Evolutionary conservation across 805 yeast genomes (phyloP).

Genomic region (Candida ponderosae): DNA sequence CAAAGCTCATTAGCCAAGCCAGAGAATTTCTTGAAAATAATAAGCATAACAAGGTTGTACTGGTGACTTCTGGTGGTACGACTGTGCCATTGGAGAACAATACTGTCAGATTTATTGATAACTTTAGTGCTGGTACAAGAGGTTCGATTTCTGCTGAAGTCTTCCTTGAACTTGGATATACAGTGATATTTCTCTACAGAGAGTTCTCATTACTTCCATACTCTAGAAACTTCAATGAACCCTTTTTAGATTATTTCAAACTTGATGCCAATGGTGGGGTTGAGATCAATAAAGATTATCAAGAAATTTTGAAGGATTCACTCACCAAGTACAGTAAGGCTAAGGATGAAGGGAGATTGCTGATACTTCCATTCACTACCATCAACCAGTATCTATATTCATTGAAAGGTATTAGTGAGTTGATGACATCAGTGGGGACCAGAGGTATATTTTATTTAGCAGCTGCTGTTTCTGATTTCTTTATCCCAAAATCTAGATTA

Average conservation of each 20-base stretch:
- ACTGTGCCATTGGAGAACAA: conserved; percentile 96
- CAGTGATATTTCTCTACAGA: conserved; percentile 87
- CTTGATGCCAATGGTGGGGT: conserved; percentile 41
- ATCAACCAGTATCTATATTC: conserved; percentile 92
- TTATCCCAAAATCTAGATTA: conserved; percentile 74
- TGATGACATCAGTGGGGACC: conserved; percentile 45
- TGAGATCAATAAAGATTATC: conserved; percentile 53
- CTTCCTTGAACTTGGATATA: conserved; percentile 77
- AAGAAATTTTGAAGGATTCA: conserved; percentile 51
- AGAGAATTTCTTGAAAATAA: conserved; percentile 56
- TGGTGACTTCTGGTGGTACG: conserved; percentile 96
- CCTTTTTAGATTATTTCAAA: conserved; percentile 79
- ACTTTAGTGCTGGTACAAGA: conserved; percentile 95
- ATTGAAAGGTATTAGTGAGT: conserved; percentile 55
- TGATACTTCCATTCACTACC: conserved; percentile 84
- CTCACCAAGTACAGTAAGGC: conserved; percentile 43
- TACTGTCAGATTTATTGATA: conserved; percentile 94
- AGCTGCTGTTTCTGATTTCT: conserved; percentile 97
- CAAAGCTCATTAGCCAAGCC: conserved; percentile 50
- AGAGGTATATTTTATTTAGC: conserved; percentile 79
- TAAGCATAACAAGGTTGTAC: conserved; percentile 43
- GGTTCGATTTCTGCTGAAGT: conserved; percentile 96
- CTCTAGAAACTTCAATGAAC: conserved; percentile 82
- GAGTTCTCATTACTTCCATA: conserved; percentile 90
- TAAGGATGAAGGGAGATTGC: conserved; percentile 24